Percentiles rank a stretch among this genome's conserved stretches.
Evolutionary conservation across 2,329 filamentous ascomycete genomes (phyloP).

Genomic region (Dryadomyces sulphureus): DNA sequence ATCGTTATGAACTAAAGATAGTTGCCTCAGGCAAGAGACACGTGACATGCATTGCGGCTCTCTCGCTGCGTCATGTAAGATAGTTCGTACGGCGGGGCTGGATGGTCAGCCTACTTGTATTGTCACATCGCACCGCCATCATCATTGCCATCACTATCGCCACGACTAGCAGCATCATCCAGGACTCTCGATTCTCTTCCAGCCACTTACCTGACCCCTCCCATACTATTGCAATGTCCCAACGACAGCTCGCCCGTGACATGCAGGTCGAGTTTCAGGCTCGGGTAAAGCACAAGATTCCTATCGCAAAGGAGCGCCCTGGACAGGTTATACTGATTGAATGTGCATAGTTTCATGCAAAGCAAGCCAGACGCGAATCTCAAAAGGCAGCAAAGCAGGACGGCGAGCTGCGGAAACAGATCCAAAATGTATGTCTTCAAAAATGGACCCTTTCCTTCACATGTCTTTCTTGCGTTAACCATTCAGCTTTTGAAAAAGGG

Average conservation of each 20-base stretch:
- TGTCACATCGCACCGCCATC: not conserved
- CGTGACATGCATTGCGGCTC: not conserved
- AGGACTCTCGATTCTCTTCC: not conserved
- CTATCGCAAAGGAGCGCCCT: no score
- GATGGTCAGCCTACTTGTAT: not conserved
- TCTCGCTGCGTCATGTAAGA: not conserved
- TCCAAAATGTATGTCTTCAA: slow-evolving; percentile 30
- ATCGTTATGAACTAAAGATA: no score
- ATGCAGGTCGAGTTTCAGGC: slow-evolving; percentile 51
- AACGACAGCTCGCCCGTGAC: slow-evolving; percentile 42
- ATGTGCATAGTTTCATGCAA: slow-evolving; percentile 37
- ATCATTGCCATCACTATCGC: not conserved
- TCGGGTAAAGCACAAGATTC: no score
- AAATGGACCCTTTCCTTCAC: not conserved
- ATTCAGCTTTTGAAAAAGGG: slow-evolving; percentile 42
- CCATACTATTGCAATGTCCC: slow-evolving; percentile 28
- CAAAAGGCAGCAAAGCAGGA: slow-evolving; percentile 47
- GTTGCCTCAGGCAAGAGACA: not conserved
- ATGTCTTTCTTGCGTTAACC: not conserved
- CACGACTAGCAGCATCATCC: not conserved
- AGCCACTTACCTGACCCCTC: not conserved
- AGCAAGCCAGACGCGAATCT: slow-evolving; percentile 45
- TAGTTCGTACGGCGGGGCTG: not conserved
- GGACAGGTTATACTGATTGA: not conserved
- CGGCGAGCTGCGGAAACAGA: slow-evolving; percentile 46